A percentile compares a stretch with the other conserved stretches of the same genome.
These are phyloP conservation scores for Ambrosiella beaveri DNA, from an alignment of 2,329 filamentous ascomycete species.

Conservation along the genomic window DNA sequence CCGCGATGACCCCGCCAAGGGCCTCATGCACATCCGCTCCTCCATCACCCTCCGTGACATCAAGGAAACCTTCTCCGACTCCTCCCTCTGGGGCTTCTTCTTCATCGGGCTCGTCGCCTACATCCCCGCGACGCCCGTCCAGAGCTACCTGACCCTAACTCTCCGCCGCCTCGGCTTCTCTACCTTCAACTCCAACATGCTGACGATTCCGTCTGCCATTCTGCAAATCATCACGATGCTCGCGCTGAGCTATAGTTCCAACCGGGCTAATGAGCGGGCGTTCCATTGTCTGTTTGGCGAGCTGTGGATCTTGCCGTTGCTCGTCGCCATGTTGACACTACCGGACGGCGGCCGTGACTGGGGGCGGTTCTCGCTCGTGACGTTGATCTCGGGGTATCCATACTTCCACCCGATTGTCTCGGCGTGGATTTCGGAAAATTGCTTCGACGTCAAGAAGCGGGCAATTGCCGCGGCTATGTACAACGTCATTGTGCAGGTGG, in stretches of 20 bases:
- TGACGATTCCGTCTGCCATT: conserved; percentile 30
- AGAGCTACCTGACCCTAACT: conserved; percentile 18
- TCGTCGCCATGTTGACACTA: conserved; percentile 19
- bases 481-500: conserved; percentile 29
- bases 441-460: conserved; percentile 41
- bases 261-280: conserved; percentile 18
- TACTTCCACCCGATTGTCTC: conserved; percentile 30
- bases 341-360: conserved; percentile 18
- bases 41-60: conserved; percentile 29
- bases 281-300: conserved; percentile 19
- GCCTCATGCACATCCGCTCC: conserved; percentile 37
- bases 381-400: conserved; percentile 20
- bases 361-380: conserved; percentile 19
- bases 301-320: conserved; percentile 21
- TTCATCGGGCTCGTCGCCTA: conserved; percentile 16
- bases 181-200: conserved; percentile 37
- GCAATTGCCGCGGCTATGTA: conserved; percentile 40
- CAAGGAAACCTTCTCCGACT: conserved; percentile 32
- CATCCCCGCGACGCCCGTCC: conserved; percentile 16
- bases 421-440: conserved; percentile 36
- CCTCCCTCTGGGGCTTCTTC: conserved; percentile 39
- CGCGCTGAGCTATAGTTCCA: conserved; percentile 19
- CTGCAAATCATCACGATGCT: conserved; percentile 14
- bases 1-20: conserved; percentile 38
- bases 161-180: conserved; percentile 17